Base-by-base conservation (phyloP, 257 asterid genomes). In the Thymus quinquecostatus region DNA sequence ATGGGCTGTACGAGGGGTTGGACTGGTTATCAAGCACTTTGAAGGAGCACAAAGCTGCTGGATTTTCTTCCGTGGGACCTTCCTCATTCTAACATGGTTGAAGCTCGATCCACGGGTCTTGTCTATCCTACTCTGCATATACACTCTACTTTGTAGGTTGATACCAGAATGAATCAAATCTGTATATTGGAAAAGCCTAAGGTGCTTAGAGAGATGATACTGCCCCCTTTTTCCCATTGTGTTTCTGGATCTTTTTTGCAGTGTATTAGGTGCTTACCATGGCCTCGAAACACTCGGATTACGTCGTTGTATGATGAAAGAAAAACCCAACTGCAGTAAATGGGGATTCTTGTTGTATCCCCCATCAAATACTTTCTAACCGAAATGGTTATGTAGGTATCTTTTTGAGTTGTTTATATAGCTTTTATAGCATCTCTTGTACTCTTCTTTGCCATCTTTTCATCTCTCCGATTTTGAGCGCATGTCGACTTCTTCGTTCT, bases 21-120 rank as follows among this genome's bases (percentile, higher is more conserved):
- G 98, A 93, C 82, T 93, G 98, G 98, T 79, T 93, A 75, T 71
- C 97, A 54, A 84, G 86, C 83, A 93, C 97, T 60, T 77, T 93
- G 80, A 93, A 93, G 82, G 97, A 91, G 58, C 91, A 85, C 34
- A 87, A 73, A 60, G 96, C 95, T 34, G 88, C 90, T 64, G 97
- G 96, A 64, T 93, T 80, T 83, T 89, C 98, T 67, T 87, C 96
- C 0, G 87, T 89, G 28, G 98, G 97, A 28, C 78, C 94, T 51
- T 91, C 96, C 40, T 89, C 88, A 71, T 89, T 90, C 82, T 80
- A 80, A 81, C 60, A 75, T 82, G 90, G 89, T 89, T 65, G 13
- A 55, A 74, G 47, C 68, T 75, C 50, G 60, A 61, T 30, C 34
- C 9, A 55, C 44, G 8, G 47, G 8, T 30, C 68, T 63, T 47